Evolutionary conservation across 371 early-diverging fungal species (phyloP), one percentile per base, ranked within the genome.

Genomic region (Mucor plumbeus): DNA sequence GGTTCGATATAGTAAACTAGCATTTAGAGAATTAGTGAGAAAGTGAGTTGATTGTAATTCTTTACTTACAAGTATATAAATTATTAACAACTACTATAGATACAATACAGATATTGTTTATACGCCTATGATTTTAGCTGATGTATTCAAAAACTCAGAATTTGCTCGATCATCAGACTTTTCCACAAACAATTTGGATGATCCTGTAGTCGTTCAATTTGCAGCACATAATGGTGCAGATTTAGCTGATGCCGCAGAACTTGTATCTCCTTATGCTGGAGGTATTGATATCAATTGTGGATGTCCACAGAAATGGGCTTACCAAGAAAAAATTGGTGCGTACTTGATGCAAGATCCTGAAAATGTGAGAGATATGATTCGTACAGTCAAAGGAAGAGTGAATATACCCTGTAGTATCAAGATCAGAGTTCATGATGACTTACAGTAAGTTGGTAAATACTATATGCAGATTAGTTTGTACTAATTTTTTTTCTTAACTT

Each of bases 121-220:
- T 72, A 98, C 99, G 0, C 99, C 99, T 34, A 99, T 99, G 99
- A 97, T 98, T 57, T 84, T 99, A 13, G 94, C 99, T 17, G 95
- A 95, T 71, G 95, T 94, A 0, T 99, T 97, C 82, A 87, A 90
- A 59, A 85, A 88, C 31, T 94, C 95, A 33, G 84, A 87, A 38
- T 87, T 90, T 67, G 90, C 95, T 13, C 91, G 97, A 14, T 87
- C 91, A 14, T 74, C 82, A 5, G 98, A 97, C 69, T 95, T 92
- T 69, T 85, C 90, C 0, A 95, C 97, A 9, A 92, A 92, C 75
- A 60, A 64, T 17, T 61, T 57, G 9, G 96, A 97, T 65, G 87
- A 88, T 48, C 97, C 97, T 0, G 90, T 96, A 14, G 91, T 97
- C 44, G 90, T 96, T 40, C 98, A 98, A 73, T 97, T 98, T 80